Conservation (phyloP, 495 filamentous ascomycete genomes). For the Parmelia sp. region DNA sequence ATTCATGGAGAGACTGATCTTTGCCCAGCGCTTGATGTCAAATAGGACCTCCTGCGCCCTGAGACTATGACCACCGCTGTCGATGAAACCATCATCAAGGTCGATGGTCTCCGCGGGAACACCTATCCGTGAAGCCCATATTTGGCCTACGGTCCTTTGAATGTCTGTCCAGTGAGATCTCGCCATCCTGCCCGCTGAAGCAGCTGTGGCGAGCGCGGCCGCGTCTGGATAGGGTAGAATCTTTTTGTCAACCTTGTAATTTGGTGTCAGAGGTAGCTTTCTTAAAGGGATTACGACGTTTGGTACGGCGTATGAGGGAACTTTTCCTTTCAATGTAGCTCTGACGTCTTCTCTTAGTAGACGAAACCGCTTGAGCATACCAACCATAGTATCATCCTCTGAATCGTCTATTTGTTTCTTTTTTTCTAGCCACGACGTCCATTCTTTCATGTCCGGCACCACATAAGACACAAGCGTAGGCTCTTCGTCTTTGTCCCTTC, state of each 20-base stretch:
- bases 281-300: conserved; percentile 71
- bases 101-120: conserved; percentile 51
- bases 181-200: conserved; percentile 35
- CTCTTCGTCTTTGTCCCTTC: conserved; percentile 89
- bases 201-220: conserved; percentile 48
- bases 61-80: conserved; percentile 81
- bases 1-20: conserved; percentile 65
- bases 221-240: conserved; percentile 86
- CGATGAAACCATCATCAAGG: conserved; percentile 69
- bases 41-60: conserved; percentile 82
- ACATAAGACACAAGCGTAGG: conserved; percentile 85
- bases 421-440: conserved; percentile 59
- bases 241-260: conserved; percentile 90
- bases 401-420: conserved; percentile 42
- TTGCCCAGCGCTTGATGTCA: conserved; percentile 53
- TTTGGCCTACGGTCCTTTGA: conserved; percentile 58
- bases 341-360: conserved; percentile 67
- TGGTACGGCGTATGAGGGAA: conserved; percentile 79
- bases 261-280: conserved; percentile 43
- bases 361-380: conserved; percentile 56
- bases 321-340: conserved; percentile 64
- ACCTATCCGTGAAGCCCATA: conserved; percentile 54
- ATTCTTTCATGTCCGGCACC: conserved; percentile 72
- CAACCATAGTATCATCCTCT: conserved; percentile 49
- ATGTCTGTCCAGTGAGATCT: conserved; percentile 51